phyloP scores from a whole-genome alignment of 257 asterid genomes.

The Lithospermum erythrorhizon region DNA sequence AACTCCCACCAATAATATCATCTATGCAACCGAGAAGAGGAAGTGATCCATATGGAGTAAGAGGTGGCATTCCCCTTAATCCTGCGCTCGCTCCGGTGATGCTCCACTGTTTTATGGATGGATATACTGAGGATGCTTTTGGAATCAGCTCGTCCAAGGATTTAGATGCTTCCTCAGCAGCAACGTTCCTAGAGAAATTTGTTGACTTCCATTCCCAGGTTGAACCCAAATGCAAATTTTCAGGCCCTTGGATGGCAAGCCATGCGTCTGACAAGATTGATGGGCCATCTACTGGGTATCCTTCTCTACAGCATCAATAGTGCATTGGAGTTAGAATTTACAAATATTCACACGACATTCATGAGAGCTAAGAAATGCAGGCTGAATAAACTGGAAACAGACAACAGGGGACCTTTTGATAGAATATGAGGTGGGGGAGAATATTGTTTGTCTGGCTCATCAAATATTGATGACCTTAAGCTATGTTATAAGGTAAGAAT shows the following conservation, averaged over 20 bases:
- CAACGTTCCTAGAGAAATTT: constrained; percentile 48
- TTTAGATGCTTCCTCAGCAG: constrained; percentile 44
- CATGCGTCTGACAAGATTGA: constrained; percentile 86
- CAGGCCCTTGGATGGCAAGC: constrained; percentile 71
- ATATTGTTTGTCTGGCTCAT: too few relatives aligned
- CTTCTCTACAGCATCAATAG: constrained; percentile 34
- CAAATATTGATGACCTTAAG: too few relatives aligned
- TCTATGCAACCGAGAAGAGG: constrained; percentile 76
- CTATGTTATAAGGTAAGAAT: too few relatives aligned
- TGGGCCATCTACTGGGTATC: constrained; percentile 55
- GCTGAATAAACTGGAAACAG: too few relatives aligned
- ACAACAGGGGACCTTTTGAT: too few relatives aligned
- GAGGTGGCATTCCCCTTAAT: constrained; percentile 86
- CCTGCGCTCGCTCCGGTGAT: constrained; percentile 61
- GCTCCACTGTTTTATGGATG: constrained; percentile 52
- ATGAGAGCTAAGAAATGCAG: neutral
- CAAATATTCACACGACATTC: too few relatives aligned
- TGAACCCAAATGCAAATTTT: constrained; percentile 58
- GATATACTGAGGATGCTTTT: constrained; percentile 59
- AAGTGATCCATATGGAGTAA: constrained; percentile 60
- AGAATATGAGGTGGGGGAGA: too few relatives aligned
- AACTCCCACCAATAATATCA: constrained; percentile 25
- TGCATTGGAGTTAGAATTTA: too few relatives aligned
- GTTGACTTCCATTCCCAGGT: constrained; percentile 93
- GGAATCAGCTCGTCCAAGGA: constrained; percentile 54